Base-by-base conservation (phyloP, 768 basidiomycete species). In the Phlegmacium glaucopus region DNA sequence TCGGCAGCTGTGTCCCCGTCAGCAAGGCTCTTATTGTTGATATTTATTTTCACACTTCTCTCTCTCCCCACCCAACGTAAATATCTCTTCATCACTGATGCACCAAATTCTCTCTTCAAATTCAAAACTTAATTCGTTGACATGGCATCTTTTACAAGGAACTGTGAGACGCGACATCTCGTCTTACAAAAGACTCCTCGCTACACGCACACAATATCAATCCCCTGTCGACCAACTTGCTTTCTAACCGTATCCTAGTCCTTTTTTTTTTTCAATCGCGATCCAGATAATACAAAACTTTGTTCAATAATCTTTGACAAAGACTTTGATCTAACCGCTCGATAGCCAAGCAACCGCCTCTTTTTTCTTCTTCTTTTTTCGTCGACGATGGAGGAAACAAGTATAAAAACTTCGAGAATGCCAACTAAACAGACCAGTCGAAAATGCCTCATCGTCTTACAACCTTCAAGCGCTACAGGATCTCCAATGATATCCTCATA, bases 401-500 rank as follows among this genome's bases (percentile, higher is more conserved):
- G 66, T 78, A 78, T 79, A 80, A 76, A 80, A 67, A 70, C 67
- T 55, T 58, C 54, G 45, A 62, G 30, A 61, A 63, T 61, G 59
- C 49, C 53, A 39, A 53, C 49, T 56, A 56, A 58, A 57, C 46
- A 58, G 48, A 57, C 56, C 65, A 72, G 51, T 59, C 52, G 60
- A 68, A 68, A 53, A 77, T 77, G 73, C 76, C 72, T 68, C 70
- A 70, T 59, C 71, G 71, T 51, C 65, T 72, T 45, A 61, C 71
- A 41, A 68, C 63, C 52, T 55, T 70, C 53, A 71, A 67, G 56
- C 72, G 69, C 59, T 76, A 67, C 72, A 77, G 64, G 54, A 62
- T 80, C 49, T 72, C 78, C 32, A 70, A 76, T 61, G 78, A 80
- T 63, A 68, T 77, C 57, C 64, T 80, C 44, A 69, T 77, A 46